These are phyloP conservation scores for Aspergillus tanneri DNA, from an alignment of 2,329 filamentous ascomycete species.

Conservation along the genomic window DNA sequence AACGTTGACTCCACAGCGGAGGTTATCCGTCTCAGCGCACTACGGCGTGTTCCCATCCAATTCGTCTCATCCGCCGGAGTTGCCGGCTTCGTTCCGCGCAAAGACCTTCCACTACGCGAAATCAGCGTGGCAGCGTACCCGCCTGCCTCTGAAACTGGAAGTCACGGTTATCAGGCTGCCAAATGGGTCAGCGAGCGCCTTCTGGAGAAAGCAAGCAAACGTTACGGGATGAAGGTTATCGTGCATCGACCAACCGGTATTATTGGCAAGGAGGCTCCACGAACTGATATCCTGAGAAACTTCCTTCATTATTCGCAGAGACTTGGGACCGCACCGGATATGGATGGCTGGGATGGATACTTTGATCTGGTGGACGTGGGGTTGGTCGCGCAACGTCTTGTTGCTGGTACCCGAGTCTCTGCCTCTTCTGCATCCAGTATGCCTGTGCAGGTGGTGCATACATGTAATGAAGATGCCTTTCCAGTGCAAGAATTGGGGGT, in stretches of 20 bases:
- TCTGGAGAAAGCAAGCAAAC: constrained; percentile 17
- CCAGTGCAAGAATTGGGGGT: no score
- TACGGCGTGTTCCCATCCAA: constrained; percentile 29
- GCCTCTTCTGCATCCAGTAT: no score
- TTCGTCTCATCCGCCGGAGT: constrained; percentile 32
- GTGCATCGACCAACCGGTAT: not conserved
- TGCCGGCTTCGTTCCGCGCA: constrained; percentile 8
- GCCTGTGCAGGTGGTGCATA: no score
- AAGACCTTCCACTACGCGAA: constrained; percentile 17
- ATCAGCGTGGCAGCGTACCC: constrained; percentile 15
- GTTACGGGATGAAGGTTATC: not conserved
- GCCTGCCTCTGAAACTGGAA: constrained; percentile 31
- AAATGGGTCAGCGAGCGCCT: constrained; percentile 43
- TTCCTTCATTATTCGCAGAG: no score
- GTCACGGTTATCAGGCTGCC: constrained; percentile 35
- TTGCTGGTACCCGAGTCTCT: no score
- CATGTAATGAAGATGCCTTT: no score
- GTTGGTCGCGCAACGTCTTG: no score
- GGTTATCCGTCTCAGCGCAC: constrained; percentile 20
- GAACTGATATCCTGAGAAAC: no score
- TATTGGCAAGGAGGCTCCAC: no score
- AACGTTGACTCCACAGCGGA: constrained; percentile 28
- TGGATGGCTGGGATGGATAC: no score
- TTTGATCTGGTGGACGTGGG: no score
- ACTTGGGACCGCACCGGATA: no score